phyloP scores from a whole-genome alignment of 2,329 filamentous ascomycete species.

The Lojkania enalia region DNA sequence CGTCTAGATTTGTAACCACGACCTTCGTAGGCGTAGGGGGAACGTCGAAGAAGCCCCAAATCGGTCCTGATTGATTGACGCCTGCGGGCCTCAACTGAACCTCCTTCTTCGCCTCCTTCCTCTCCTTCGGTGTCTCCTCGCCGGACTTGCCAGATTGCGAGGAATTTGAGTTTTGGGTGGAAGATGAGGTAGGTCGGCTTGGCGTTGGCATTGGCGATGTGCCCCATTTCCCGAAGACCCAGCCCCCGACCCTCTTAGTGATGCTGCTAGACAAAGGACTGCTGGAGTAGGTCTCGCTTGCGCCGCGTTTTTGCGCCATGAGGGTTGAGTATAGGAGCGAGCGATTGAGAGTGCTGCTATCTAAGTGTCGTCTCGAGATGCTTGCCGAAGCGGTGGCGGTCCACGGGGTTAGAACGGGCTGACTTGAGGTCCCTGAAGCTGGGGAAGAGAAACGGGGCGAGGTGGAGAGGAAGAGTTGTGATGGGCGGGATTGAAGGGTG shows the following conservation, averaged over 20 bases:
- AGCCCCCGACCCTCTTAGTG: constrained; percentile 63
- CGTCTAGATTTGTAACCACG: constrained; percentile 42
- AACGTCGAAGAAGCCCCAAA: constrained; percentile 45
- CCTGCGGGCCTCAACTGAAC: constrained; percentile 35
- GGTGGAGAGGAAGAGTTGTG: constrained; percentile 66
- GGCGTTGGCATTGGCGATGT: constrained; percentile 50
- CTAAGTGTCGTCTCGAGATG: constrained; percentile 51
- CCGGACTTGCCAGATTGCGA: not conserved
- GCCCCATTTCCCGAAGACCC: constrained; percentile 68
- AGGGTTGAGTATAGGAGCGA: constrained; percentile 48
- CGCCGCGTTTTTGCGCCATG: constrained; percentile 30
- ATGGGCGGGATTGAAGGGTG: constrained; percentile 73
- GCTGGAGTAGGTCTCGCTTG: no score
- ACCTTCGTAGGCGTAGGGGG: constrained; percentile 39
- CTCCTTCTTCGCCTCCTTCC: constrained; percentile 12
- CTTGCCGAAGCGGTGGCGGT: constrained; percentile 54
- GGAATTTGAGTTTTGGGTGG: constrained; percentile 7
- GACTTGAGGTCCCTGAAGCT: constrained; percentile 48
- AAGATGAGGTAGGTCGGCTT: constrained; percentile 18
- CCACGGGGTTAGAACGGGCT: constrained; percentile 49
- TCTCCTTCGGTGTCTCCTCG: not conserved
- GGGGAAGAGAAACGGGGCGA: constrained; percentile 55
- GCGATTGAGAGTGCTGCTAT: constrained; percentile 61
- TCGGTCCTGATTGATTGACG: constrained; percentile 44
- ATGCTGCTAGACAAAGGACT: constrained; percentile 38